Base-by-base conservation (phyloP, 2,329 filamentous ascomycete species). In the Fonsecaea erecta region DNA sequence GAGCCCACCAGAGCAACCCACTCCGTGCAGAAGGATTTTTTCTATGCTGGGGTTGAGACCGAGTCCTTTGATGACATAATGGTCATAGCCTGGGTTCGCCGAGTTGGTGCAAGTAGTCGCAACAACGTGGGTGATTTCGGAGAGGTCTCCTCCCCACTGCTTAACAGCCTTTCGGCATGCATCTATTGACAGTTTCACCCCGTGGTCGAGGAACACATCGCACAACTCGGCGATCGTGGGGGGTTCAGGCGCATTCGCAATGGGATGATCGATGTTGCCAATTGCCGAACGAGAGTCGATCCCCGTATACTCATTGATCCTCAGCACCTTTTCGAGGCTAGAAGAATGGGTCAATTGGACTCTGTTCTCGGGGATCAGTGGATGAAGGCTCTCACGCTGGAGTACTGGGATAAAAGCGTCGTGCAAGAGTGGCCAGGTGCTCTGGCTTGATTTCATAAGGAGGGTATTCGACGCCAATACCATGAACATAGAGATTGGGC, bases 41-140 rank as follows among this genome's bases (percentile, higher is more conserved):
- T 90, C 86, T 1, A 88, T 82, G n/a, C 77, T 78, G 35, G 82
- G 78, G n/a, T 79, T 78, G 32, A 90, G 79, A 0, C 86, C 85
- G 1, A 90, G 76, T 3, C 80, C 78, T 71, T 85, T 86, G 59
- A 83, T 83, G 26, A 90, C 85, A 67, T 81, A 88, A 74, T 89
- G 86, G 70, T 90, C 88, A 72, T 86, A 90, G 1, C 88, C 88
- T 0, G 88, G 88, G 73, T 90, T 90, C 16, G 87, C 86, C 68
- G 86, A 88, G 73, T 90, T 86, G 8, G 88, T 90, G 73, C 88
- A 90, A 4, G 87, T 90, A 0, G 87, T 88, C 26, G 86, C 84
- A 8, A 90, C 86, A 46, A 89, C 80, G 71, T 90, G 88, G 2
- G 87, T 90, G 67, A 90, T 86, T 46, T 72, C 69, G 3, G 66